Evolutionary conservation across 768 basidiomycete genomes (phyloP), one percentile per base, ranked within the genome.

Genomic region (Podaxis sp.): DNA sequence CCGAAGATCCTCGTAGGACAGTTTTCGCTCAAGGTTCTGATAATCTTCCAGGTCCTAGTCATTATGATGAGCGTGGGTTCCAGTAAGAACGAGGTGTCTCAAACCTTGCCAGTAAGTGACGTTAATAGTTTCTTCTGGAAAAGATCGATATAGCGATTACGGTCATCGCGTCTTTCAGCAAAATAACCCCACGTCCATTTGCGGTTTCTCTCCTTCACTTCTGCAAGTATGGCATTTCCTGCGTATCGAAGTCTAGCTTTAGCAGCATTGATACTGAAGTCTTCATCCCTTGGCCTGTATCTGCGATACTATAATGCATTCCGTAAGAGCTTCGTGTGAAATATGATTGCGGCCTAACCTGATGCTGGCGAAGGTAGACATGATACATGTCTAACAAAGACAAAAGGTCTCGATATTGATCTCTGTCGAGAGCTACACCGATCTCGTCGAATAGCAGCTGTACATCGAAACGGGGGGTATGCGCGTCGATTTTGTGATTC

Each of bases 321-420:
- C 54, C 72, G 49, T 40, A 29, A 63, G 53, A 49, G 55, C 33
- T 38, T 38, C 25, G 27, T 12, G 27, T 17, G 36, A 61, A 29
- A 63, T 19, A 24, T 38, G 19, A 51, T 49, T 47, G 27, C 12
- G 56, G 49, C 68, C 74, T 70, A 70, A 91, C 91, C 81, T 91
- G 90, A 65, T 85, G 86, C 68, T 88, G 88, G 57, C 97, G 86
- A 51, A 89, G 83, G 74, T 96, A 97, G 64, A 98, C 89, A 72
- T 98, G 96, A 75, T 96, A 97, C 84, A 98, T 94, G 73, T 98
- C 96, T 63, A 95, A 80, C 50, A 98, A 83, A 22, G 93, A 96
- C 62, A 98, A 93, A 24, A 84, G 86, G 73, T 98, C 94, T 57
- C 93, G 85, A 72, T 98, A 99, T 74, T 99, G 97, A 66, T 95